Conservation (phyloP, 129 eudicot species). For the Ambrosia artemisiifolia region DNA sequence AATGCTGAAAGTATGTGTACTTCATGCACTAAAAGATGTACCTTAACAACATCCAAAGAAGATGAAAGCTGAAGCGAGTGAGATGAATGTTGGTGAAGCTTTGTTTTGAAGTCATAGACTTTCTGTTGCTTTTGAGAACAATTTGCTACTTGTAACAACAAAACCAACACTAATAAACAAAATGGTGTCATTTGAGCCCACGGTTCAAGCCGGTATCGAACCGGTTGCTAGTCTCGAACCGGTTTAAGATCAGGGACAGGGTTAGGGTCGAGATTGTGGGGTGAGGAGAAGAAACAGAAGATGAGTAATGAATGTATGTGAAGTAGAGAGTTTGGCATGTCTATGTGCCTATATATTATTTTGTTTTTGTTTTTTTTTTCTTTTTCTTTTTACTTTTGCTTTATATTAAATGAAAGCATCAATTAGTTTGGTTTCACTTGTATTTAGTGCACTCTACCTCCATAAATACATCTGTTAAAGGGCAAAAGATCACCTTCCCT, state of each 20-base stretch:
- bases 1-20: not conserved
- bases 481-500: constrained; percentile 21
- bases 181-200: constrained; percentile 27
- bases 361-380: constrained; percentile 3
- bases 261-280: not conserved
- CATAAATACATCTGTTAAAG: constrained; percentile 32
- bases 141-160: constrained; percentile 19
- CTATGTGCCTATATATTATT: constrained; percentile 19
- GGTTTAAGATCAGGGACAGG: not conserved
- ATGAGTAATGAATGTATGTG: not conserved
- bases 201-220: not conserved
- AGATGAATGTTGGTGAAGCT: constrained; percentile 31
- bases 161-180: constrained; percentile 4
- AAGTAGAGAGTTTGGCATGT: constrained; percentile 18
- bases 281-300: constrained; percentile 11
- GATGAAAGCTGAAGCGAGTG: constrained; percentile 23
- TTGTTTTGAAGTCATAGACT: constrained; percentile 43
- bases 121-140: constrained; percentile 34
- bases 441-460: constrained; percentile 20
- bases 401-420: constrained; percentile 13
- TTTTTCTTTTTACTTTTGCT: constrained; percentile 23
- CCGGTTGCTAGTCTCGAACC: not conserved
- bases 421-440: constrained; percentile 11
- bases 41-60: constrained; percentile 29
- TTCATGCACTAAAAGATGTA: not conserved